phyloP scores from a whole-genome alignment of 2,329 filamentous ascomycete species.

The Blastomyces silverae region DNA sequence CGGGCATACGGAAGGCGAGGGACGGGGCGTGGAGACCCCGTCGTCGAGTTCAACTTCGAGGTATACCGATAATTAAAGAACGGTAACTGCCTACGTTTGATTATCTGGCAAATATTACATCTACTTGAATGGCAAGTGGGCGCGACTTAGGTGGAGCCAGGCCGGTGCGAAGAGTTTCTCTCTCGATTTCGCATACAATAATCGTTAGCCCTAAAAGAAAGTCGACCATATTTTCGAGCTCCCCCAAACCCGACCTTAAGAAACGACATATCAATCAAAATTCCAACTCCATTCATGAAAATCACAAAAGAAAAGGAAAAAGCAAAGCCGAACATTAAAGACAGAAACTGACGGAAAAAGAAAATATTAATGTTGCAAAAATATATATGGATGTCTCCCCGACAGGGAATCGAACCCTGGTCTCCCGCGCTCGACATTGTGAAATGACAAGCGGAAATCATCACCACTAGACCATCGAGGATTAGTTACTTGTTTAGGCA shows the following conservation, averaged over 20 bases:
- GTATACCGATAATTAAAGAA: background rate
- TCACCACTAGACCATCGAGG: conserved; percentile 15
- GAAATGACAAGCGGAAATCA: conserved; percentile 13
- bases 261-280: background rate
- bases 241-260: background rate
- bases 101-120: background rate
- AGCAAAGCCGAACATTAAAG: background rate
- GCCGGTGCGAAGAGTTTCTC: too few relatives aligned
- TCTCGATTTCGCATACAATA: background rate
- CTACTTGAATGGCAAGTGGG: background rate
- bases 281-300: background rate
- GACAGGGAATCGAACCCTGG: conserved; percentile 6
- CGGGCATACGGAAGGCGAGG: background rate
- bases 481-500: background rate
- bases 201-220: background rate
- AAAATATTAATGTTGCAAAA: background rate
- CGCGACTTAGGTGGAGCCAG: background rate
- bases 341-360: background rate
- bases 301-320: background rate
- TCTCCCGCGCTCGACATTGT: background rate
- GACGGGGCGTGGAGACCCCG: background rate
- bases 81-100: background rate
- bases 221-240: background rate
- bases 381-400: background rate
- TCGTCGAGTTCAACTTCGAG: conserved; percentile 4